phyloP scores from a whole-genome alignment of 2,329 filamentous ascomycete species.

The Botrytis byssoidea region DNA sequence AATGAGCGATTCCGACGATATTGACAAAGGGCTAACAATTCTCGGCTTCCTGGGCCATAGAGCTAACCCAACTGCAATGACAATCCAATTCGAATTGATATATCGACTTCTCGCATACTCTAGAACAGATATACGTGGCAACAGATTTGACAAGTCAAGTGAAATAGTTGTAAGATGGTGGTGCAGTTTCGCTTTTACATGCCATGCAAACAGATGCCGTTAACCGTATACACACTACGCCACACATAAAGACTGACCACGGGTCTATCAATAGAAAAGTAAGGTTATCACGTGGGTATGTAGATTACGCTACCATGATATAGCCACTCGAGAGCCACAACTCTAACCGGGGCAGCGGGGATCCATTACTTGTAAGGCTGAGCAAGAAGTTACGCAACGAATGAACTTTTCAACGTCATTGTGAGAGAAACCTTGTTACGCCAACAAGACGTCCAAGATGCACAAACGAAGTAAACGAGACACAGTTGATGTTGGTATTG shows the following conservation, averaged over 20 bases:
- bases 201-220: neutral
- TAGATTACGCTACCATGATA: neutral
- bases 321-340: neutral
- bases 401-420: conserved; percentile 7
- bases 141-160: conserved; percentile 18
- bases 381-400: conserved; percentile 8
- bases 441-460: neutral
- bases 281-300: neutral
- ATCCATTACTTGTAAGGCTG: conserved; percentile 13
- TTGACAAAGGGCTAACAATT: neutral
- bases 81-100: neutral
- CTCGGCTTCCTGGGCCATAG: neutral
- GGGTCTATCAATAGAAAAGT: neutral
- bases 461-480: neutral
- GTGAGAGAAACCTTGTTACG: neutral
- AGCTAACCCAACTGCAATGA: neutral
- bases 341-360: neutral
- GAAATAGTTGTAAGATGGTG: neutral
- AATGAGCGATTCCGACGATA: neutral
- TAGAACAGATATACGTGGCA: conserved; percentile 22
- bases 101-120: neutral
- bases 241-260: neutral
- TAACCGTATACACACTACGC: neutral
- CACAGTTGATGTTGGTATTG: neutral
- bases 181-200: neutral